Evolutionary conservation across 768 basidiomycete species (phyloP).

Genomic region (Serendipita sp.): DNA sequence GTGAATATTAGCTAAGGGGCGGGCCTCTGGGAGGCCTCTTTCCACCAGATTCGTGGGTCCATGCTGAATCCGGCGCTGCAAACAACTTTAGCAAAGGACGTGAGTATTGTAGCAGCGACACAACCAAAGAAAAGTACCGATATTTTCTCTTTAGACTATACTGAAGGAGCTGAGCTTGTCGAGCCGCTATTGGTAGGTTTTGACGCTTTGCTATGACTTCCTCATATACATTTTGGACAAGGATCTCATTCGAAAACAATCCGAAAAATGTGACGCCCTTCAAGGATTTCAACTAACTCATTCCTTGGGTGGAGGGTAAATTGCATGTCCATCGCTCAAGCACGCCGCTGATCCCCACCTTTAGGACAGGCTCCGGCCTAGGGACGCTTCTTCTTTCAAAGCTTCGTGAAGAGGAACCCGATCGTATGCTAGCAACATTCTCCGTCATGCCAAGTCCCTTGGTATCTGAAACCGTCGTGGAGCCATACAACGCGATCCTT

Average conservation of each 20-base stretch:
- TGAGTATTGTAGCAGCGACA: not conserved
- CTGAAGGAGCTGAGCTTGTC: conserved; percentile 62
- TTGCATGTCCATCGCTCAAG: conserved; percentile 40
- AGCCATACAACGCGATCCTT: conserved; percentile 78
- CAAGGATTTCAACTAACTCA: conserved; percentile 88
- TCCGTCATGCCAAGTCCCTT: conserved; percentile 37
- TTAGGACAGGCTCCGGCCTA: conserved; percentile 40
- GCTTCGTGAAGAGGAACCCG: conserved; percentile 55
- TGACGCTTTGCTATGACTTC: not conserved
- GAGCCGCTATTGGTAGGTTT: conserved; percentile 53
- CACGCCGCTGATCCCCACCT: conserved; percentile 21
- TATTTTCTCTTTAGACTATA: conserved; percentile 5
- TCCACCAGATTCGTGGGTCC: conserved; percentile 74
- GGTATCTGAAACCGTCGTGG: conserved; percentile 37
- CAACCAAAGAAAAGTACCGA: too few species aligned
- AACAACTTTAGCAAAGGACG: conserved; percentile 10
- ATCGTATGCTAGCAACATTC: conserved; percentile 37
- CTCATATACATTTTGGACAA: conserved; percentile 15
- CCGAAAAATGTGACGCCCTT: conserved; percentile 68
- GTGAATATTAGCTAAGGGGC: conserved; percentile 37
- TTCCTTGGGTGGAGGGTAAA: conserved; percentile 60
- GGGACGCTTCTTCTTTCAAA: conserved; percentile 71
- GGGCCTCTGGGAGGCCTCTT: conserved; percentile 63
- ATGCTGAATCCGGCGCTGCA: conserved; percentile 5
- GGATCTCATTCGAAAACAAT: conserved; percentile 66